Evolutionary conservation across 2,329 filamentous ascomycete genomes (phyloP).

Genomic region (Colletotrichum musae): DNA sequence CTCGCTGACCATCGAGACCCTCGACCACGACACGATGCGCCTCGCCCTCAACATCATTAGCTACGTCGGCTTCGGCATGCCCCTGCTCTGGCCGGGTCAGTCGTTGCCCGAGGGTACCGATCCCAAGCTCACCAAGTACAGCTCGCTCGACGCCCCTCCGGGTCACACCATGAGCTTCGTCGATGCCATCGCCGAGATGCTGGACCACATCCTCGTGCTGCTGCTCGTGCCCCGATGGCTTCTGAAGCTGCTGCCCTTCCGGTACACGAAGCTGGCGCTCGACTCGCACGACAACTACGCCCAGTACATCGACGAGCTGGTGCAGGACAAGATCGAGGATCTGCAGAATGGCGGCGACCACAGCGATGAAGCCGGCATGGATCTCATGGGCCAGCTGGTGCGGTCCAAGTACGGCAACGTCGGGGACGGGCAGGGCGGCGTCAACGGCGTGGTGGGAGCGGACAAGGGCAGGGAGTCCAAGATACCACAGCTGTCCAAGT

Average conservation of each 20-base stretch:
- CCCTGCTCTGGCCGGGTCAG: constrained; percentile 75
- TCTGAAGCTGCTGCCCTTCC: constrained; percentile 64
- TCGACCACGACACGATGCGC: constrained; percentile 76
- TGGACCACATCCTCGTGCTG: constrained; percentile 75
- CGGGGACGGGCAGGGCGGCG: constrained; percentile 31
- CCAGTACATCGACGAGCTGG: constrained; percentile 79
- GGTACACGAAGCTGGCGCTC: constrained; percentile 65
- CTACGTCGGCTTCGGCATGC: constrained; percentile 79
- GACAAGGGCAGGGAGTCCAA: constrained; percentile 43
- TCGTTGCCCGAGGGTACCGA: constrained; percentile 59
- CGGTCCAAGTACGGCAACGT: constrained; percentile 56
- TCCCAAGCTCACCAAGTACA: constrained; percentile 63
- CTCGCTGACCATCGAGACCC: constrained; percentile 64
- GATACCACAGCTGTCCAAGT: constrained; percentile 64
- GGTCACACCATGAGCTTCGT: constrained; percentile 77
- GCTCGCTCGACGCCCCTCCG: constrained; percentile 58
- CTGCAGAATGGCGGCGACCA: constrained; percentile 51
- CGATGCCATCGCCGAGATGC: constrained; percentile 71
- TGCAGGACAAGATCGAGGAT: constrained; percentile 70
- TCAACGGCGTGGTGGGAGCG: constrained; percentile 26
- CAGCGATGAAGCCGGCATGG: constrained; percentile 61
- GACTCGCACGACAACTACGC: constrained; percentile 74
- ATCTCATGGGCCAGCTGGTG: constrained; percentile 67
- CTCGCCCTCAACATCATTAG: constrained; percentile 71
- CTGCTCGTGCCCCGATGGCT: constrained; percentile 72